Base-by-base conservation (phyloP, 2,329 filamentous ascomycete species). In the Hymenoscyphus fraxineus region DNA sequence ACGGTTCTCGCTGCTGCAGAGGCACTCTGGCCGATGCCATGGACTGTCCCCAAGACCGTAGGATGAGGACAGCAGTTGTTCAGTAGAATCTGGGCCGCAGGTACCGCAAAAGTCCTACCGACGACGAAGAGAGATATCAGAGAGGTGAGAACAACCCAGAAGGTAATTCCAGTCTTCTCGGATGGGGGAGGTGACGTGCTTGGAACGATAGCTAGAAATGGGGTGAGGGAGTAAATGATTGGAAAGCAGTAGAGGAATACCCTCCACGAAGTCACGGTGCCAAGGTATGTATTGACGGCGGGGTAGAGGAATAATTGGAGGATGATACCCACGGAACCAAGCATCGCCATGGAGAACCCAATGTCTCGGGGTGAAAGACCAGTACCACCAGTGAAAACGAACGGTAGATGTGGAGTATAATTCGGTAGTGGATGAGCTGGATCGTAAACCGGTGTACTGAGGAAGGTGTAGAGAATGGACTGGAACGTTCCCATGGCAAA, bases 271-370 rank as follows among this genome's bases (percentile, higher is more conserved):
- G 80, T 80, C 61, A 93, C 77, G 1, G 89, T 89, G 40, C 91
- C 91, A 1, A 92, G 82, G 2, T 83, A 83, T 1, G 81, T 79
- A 58, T 90, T 90, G 19, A 92, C 78, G 38, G 78, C 77, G 1
- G 91, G 90, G 73, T 93, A 94, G 10, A 92, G 77, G 59, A 90
- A 79, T 12, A 92, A 82, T 74, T 93, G 90, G 57, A 95, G 80
- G 0, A 81, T 78, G 44, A 95, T 88, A n/a, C 92, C 92, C 55
- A 94, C 86, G 59, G 85, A 77, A 9, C 91, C 92, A 16, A 95
- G 83, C 60, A 90, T 87, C 2, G 91, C 87, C 79, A 93, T 92
- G 4, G 90, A 89, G 55, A 91, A 78, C n/a, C 91, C 91, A 39
- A 95, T 89, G 2, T 85, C 83, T 0, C 84, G 82, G 0, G 90